Conservation (phyloP, 768 basidiomycete species). For the Trametes maxima region DNA sequence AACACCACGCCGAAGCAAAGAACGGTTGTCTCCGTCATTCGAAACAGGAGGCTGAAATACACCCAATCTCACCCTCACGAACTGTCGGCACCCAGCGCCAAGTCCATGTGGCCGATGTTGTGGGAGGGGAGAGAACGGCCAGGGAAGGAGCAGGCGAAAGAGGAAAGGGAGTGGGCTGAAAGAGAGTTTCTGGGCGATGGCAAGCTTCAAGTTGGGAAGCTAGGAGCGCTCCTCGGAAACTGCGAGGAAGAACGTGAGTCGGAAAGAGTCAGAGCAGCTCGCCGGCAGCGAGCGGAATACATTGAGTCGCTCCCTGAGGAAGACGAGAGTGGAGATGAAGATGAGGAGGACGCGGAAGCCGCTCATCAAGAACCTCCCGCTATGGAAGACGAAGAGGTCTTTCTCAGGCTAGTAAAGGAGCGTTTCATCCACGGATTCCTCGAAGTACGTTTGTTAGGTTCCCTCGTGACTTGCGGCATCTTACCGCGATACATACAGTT, state of each 20-base stretch:
- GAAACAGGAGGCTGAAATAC: slow-evolving; percentile 75
- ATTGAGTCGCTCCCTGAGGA: slow-evolving; percentile 67
- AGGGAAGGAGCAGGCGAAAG: slow-evolving; percentile 55
- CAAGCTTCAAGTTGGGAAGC: slow-evolving; percentile 65
- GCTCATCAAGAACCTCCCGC: slow-evolving; percentile 41
- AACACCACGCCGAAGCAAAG: slow-evolving; percentile 63
- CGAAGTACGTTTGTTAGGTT: slow-evolving; percentile 40
- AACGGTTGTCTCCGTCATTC: slow-evolving; percentile 59
- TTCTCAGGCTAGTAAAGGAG: slow-evolving; percentile 66
- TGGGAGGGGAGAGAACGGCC: slow-evolving; percentile 60
- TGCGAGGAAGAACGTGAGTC: slow-evolving; percentile 82
- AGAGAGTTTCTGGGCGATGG: slow-evolving; percentile 54
- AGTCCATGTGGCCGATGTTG: slow-evolving; percentile 62
- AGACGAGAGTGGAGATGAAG: slow-evolving; percentile 57
- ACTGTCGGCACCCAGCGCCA: slow-evolving; percentile 55
- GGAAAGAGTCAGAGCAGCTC: slow-evolving; percentile 53
- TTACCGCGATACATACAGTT: slow-evolving; percentile 42
- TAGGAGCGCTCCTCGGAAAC: slow-evolving; percentile 63
- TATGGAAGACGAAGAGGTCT: slow-evolving; percentile 50
- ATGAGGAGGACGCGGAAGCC: slow-evolving; percentile 50
- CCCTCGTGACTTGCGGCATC: slow-evolving; percentile 1
- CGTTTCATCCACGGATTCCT: slow-evolving; percentile 75
- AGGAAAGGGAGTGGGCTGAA: slow-evolving; percentile 73
- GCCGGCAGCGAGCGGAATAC: slow-evolving; percentile 43
- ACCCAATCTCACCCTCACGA: slow-evolving; percentile 55